Percentiles rank a stretch among this genome's conserved stretches.
phyloP scores from a whole-genome alignment of 2,329 filamentous ascomycete genomes.

The Cadophora sp. region DNA sequence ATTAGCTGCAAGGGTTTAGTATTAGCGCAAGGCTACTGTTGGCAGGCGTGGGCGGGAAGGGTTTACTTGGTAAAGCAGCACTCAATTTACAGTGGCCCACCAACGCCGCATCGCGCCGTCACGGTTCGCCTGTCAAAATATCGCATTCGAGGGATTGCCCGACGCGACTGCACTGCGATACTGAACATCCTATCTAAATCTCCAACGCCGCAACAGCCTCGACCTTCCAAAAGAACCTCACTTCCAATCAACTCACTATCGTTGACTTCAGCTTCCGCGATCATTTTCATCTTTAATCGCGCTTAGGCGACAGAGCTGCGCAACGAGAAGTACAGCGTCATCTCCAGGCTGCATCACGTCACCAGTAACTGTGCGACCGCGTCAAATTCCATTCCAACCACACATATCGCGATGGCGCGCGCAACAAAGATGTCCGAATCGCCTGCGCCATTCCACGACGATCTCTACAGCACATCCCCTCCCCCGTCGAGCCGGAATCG shows the following conservation, averaged over 20 bases:
- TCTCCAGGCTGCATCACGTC: slow-evolving; percentile 11
- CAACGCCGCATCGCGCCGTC: slow-evolving; percentile 8
- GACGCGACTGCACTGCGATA: slow-evolving; percentile 14
- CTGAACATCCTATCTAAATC: not conserved
- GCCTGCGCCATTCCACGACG: slow-evolving; percentile 39
- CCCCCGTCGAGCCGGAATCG: slow-evolving; percentile 33
- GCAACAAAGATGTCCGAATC: slow-evolving; percentile 41
- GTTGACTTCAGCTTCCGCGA: slow-evolving; percentile 7
- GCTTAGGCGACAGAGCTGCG: not conserved
- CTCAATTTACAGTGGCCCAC: slow-evolving; percentile 9
- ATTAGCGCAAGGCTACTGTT: slow-evolving; percentile 8
- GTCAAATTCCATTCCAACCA: slow-evolving; percentile 5
- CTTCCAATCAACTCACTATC: not conserved
- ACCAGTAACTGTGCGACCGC: slow-evolving; percentile 2
- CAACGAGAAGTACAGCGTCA: not conserved
- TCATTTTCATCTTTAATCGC: not conserved
- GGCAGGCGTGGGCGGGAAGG: not conserved
- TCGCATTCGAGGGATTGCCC: not conserved
- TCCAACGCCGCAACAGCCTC: slow-evolving; percentile 1
- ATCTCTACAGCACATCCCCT: slow-evolving; percentile 44
- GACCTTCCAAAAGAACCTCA: not conserved
- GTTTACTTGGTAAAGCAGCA: slow-evolving; percentile 12
- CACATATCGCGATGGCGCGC: slow-evolving; percentile 30
- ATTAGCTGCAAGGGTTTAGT: slow-evolving; percentile 5
- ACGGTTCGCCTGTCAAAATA: slow-evolving; percentile 16